Base-by-base conservation (phyloP, 805 yeast species). In the Metschnikowia cubensis region DNA sequence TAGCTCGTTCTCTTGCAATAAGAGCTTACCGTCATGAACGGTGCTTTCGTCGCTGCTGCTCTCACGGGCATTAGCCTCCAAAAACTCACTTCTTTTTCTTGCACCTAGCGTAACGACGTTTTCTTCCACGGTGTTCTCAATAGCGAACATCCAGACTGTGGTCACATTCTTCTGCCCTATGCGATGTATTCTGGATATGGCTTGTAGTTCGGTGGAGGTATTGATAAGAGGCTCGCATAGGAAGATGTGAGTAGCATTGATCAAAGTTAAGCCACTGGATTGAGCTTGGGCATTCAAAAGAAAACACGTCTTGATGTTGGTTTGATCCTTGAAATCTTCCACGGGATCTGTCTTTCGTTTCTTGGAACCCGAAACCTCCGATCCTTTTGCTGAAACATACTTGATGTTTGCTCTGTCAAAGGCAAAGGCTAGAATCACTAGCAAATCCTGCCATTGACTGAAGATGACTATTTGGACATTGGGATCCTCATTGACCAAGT, bases 181-280 rank as follows among this genome's bases (percentile, higher is more conserved):
- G 54, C 99, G 73, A 63, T 92, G 96, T 39, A 94, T 83, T 54
- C 99, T 78, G 45, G 95, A 88, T 48, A 91, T 86, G 0, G 98
- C 97, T 64, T 92, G 99, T 14, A 89, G 64, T 59, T 94, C 98
- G 43, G 90, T 74, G 2, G 96, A 85, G 0, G 91, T 82, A 60
- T 90, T 90, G 14, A 94, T 85, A 50, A 94, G 74, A 1, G 99
- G 98, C 68, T 94, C 99, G 65, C 97, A 87, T 4, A 94, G 65
- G 53, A 91, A 85, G 0, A 94, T 92, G 64, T 94, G 97, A 2
- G 87, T 86, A 0, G 99, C 98, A 70, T 92, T 92, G 7, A 90
- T 83, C 49, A 94, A 73, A 7, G 96, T 94, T 54, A 94, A 71
- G 0, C 99, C 99, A 13, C 97, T 84, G 7, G 96, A 90, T 62